These are phyloP conservation scores for Comarum palustre DNA, from an alignment of 306 rosid genomes.

Conservation along the genomic window DNA sequence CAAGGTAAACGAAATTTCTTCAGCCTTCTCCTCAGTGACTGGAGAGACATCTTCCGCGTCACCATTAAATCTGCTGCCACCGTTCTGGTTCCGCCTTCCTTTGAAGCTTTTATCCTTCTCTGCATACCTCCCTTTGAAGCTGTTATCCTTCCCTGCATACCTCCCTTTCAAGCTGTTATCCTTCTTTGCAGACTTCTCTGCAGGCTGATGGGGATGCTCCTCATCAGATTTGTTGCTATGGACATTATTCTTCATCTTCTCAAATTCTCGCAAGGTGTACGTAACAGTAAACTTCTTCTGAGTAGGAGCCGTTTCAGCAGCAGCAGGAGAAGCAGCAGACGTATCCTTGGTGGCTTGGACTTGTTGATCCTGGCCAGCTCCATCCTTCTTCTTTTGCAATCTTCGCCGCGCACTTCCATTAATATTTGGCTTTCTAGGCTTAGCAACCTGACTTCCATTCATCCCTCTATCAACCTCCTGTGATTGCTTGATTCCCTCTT, in stretches of 20 bases:
- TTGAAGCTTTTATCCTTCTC: not conserved
- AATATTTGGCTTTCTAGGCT: not conserved
- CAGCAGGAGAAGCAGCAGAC: not conserved
- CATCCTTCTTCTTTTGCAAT: not conserved
- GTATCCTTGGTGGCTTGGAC: not conserved
- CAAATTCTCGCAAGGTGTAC: not conserved
- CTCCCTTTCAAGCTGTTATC: not conserved
- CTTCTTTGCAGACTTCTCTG: not conserved
- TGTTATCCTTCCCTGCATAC: not conserved
- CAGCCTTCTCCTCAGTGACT: not conserved
- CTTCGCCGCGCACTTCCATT: slow-evolving; percentile 1
- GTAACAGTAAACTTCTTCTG: not conserved
- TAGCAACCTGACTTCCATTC: not conserved
- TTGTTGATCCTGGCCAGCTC: slow-evolving; percentile 5
- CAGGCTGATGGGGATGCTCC: not conserved
- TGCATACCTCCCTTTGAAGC: too few relatives aligned
- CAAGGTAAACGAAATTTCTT: not conserved
- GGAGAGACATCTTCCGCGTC: not conserved
- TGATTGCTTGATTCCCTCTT: not conserved
- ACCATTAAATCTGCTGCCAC: not conserved
- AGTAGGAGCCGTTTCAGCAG: not conserved
- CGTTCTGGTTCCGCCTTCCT: not conserved
- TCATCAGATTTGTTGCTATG: not conserved
- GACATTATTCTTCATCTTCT: not conserved
- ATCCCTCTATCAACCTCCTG: not conserved